Base-by-base conservation (phyloP, 495 filamentous ascomycete species). In the Sphaerosporella brunnea region DNA sequence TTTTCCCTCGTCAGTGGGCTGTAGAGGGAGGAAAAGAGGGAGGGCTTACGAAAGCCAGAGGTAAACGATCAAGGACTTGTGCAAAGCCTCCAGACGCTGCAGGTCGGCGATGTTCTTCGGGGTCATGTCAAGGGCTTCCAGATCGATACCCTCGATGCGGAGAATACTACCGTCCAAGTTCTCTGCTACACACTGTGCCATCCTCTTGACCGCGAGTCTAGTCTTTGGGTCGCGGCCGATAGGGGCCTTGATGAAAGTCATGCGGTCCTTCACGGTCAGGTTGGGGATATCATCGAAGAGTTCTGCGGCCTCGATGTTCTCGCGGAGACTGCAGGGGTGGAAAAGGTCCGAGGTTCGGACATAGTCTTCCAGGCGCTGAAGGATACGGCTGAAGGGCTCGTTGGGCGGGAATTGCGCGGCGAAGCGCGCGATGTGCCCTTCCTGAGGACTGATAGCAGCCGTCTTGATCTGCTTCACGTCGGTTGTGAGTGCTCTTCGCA, bases 1-100 rank as follows among this genome's bases (percentile, higher is more conserved):
- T 32, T 32, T 32, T 32, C 21, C 21, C 2, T 43, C 24, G 20
- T 41, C 24, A n/a, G 4, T 11, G 35, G 16, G 18, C 15, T 18
- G 35, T 18, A 18, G 8, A 37, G 8, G 18, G 35, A 15, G 15
- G 16, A 5, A 18, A 18, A 69, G 62, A 44, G 25, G 39, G 36
- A 28, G 23, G 21, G 51, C 49, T 42, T 55, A 60, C 57, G 58
- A 61, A 60, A 96, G 68, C 90, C 90, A 97, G 5, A 87, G 68
- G 54, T 94, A 97, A 16, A 88, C 63, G 16, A 88, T 80, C 25
- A 96, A 63, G 13, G 73, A 67, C 58, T 82, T 84, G 64, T 97
- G 92, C 19, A 96, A 65, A 15, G 53, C 56, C 63, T 96, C 92
- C 36, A 94, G 63, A 5, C 67, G 60, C 23, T 63, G 56, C 51